Base-by-base conservation (phyloP, 306 rosid genomes). In the Dalbergia cochinchinensis region DNA sequence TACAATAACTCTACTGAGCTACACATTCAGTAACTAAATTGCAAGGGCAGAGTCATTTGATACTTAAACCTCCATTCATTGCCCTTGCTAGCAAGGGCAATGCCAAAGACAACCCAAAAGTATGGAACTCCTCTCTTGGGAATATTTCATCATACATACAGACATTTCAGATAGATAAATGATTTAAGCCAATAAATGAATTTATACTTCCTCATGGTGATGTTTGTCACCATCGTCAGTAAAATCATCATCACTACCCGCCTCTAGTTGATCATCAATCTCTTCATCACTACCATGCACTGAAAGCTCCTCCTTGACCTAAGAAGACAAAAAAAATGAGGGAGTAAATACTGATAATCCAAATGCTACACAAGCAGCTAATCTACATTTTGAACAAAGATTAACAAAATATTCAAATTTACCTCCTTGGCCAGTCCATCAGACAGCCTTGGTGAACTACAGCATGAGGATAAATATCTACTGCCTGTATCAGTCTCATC, bases 201-300 rank as follows among this genome's bases (percentile, higher is more conserved):
- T 57, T 34, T 6, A 41, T 87, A 92, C 97, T 93, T 92, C 97
- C 68, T 92, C 97, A 66, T 75, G 78, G 42, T 54, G 76, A 13
- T 34, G 81, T 74, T 86, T 81, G 82, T 85, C 84, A 72, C 47
- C 81, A 26, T 82, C 91, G 60, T 92, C 94, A 73, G 92, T 89
- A 1, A 89, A 65, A 80, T 92, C 97, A 55, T 92, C 97, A 67
- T 92, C 97, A 33, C 94, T 92, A 61, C 86, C 90, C 18, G 65
- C 82, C 76, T 89, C 91, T 0, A 79, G 86, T 42, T 86, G 90
- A 57, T 92, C 93, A 75, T 90, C 97, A 69, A 83, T 84, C 84
- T 92, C 97, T 83, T 90, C 97, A 71, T 92, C 95, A 45, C 97
- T 92, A 8, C 97, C 97, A 78, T 89, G 77, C 54, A 92, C 97